phyloP scores from a whole-genome alignment of 2,329 filamentous ascomycete genomes.

The Hymenoscyphus repandus region DNA sequence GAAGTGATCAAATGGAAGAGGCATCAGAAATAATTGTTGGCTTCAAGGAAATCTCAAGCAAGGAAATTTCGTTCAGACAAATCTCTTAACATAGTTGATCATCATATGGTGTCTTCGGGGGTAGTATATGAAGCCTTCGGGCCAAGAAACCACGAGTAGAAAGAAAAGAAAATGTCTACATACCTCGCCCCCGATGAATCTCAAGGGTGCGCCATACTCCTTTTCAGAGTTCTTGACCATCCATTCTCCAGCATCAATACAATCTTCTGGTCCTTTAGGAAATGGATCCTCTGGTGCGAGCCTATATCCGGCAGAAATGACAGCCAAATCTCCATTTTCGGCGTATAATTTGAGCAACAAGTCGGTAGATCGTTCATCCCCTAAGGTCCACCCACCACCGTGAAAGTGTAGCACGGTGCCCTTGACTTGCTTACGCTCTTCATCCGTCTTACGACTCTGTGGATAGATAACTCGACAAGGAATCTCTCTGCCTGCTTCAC shows the following conservation, averaged over 20 bases:
- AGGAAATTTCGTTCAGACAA: conserved; percentile 11
- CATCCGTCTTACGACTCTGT: conserved; percentile 29
- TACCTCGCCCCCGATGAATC: conserved; percentile 42
- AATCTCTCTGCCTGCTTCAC: conserved; percentile 45
- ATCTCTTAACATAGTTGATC: conserved; percentile 17
- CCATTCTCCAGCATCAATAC: conserved; percentile 50
- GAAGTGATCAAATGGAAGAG: neutral
- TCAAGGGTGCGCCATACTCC: conserved; percentile 38
- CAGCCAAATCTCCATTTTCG: conserved; percentile 41
- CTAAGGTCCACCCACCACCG: conserved; percentile 41
- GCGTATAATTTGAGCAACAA: conserved; percentile 44
- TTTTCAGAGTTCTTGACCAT: conserved; percentile 42
- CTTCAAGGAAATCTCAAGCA: neutral
- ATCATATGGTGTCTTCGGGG: conserved; percentile 9
- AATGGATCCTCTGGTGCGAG: conserved; percentile 55
- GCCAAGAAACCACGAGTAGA: neutral
- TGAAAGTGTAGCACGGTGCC: conserved; percentile 52
- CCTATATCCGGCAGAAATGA: conserved; percentile 53
- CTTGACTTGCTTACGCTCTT: conserved; percentile 42
- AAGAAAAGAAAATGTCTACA: conserved; percentile 4
- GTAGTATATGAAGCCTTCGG: neutral
- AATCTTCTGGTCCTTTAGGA: conserved; percentile 50
- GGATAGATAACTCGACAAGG: conserved; percentile 38
- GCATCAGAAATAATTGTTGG: conserved; percentile 6
- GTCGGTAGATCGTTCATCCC: conserved; percentile 29